Base-by-base conservation (phyloP, 2,329 filamentous ascomycete genomes). In the Sporothrix dimorphospora region DNA sequence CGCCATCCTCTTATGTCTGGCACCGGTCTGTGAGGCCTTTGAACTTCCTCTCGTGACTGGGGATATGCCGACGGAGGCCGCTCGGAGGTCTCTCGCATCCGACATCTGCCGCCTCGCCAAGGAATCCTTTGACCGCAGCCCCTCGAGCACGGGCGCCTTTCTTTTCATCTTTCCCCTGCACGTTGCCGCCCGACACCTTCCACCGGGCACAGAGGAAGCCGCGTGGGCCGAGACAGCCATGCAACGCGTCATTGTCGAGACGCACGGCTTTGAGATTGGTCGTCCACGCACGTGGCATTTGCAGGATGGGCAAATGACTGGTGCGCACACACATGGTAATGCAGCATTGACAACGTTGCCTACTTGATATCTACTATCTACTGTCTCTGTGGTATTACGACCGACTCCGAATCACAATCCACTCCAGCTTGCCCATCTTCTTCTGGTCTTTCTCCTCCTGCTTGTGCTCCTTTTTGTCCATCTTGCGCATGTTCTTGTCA, bases 251-350 rank as follows among this genome's bases (percentile, higher is more conserved):
- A 27, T 66, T 47, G 61, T 66, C n/a, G 57, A 63, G 34, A 63
- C 57, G 11, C 57, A 63, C 4, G 57, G 57, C 19, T 63, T 66
- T 47, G 61, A 66, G 24, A 66, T 66, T 47, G 61, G 61, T 12
- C 21, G 61, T 11, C 61, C 61, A 16, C 40, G 40, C 12, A 30
- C 40, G 7, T 66, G 61, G 61, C 8, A 40, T 8, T 6, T 63
- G 3, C 19, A 42, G 38, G 40, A 14, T 5, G 61, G 61, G 1
- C 21, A 30, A 6, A n/a, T 47, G 11, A 30, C 27, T 14, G 55
- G 34, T 19, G 38, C 4, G 12, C 9, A 42, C 1, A 2, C 27
- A 8, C 51, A n/a, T 27, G 8, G 21, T 8, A 49, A 19, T 21
- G 47, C 2, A 7, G 21, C 30, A 3, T 34, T 49, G 47, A 21